Conservation (phyloP, 768 basidiomycete genomes). For the Boletus rufocinnamomeus region DNA sequence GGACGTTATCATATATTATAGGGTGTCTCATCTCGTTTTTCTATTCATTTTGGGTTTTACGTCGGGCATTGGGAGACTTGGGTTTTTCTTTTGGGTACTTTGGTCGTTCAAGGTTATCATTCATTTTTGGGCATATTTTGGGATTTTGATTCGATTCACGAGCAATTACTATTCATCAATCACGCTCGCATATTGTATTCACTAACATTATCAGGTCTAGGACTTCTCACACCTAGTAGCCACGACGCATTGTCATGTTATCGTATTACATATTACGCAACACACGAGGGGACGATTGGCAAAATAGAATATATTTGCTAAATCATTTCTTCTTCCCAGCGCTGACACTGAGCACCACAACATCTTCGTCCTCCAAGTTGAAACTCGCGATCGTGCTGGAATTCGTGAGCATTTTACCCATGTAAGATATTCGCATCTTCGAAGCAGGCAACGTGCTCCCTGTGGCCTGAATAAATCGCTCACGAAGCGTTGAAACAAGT, state of each 20-base stretch:
- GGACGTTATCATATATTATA: constrained; percentile 4
- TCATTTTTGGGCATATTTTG: constrained; percentile 12
- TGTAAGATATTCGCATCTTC: constrained; percentile 76
- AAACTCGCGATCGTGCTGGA: constrained; percentile 79
- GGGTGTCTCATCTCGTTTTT: constrained; percentile 7
- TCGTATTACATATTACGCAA: constrained; percentile 11
- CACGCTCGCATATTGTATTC: constrained; percentile 21
- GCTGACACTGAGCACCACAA: constrained; percentile 73
- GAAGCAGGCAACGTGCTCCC: constrained; percentile 81
- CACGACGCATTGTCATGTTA: constrained; percentile 17
- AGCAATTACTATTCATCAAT: constrained; percentile 14
- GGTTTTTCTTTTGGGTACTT: constrained; percentile 1
- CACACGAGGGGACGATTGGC: constrained; percentile 7
- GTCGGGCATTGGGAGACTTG: constrained; percentile 14
- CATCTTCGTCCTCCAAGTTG: constrained; percentile 91
- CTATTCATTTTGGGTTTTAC: constrained; percentile 22
- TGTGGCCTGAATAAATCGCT: constrained; percentile 78
- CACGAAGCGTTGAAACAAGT: constrained; percentile 85
- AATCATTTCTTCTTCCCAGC: constrained; percentile 71
- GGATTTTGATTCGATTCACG: constrained; percentile 6
- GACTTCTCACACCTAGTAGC: constrained; percentile 7
- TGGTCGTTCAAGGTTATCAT: background rate
- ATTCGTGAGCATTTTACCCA: constrained; percentile 87
- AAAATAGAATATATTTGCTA: background rate
- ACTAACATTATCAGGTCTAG: constrained; percentile 21